A percentile compares a stretch with the other conserved stretches of the same genome.
phyloP scores from a whole-genome alignment of 164 flowering plant genomes.

The Vitis rupestris region DNA sequence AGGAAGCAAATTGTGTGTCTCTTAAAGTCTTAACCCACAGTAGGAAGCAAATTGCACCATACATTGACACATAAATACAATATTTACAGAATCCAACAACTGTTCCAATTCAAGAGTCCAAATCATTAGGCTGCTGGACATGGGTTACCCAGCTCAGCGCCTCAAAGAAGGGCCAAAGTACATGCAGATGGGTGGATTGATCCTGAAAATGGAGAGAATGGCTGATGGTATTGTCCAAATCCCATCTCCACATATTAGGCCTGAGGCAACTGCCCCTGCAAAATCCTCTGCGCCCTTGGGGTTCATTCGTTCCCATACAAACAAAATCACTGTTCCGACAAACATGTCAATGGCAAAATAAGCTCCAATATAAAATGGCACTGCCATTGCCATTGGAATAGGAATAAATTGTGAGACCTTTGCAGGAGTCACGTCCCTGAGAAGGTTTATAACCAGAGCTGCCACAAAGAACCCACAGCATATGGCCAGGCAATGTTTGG shows the following conservation, averaged over 20 bases:
- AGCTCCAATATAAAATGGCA: slow-evolving; percentile 93
- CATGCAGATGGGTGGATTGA: slow-evolving; percentile 96
- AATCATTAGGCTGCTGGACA: not conserved
- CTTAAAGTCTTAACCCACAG: no score
- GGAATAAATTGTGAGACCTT: slow-evolving; percentile 70
- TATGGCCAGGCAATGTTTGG: slow-evolving; percentile 79
- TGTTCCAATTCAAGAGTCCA: not conserved
- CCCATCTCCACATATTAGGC: slow-evolving; percentile 94
- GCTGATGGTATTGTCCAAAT: slow-evolving; percentile 98
- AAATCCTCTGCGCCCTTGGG: slow-evolving; percentile 72
- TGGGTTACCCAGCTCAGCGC: slow-evolving; percentile 25
- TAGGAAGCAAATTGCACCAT: no score
- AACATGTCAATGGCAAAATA: slow-evolving; percentile 98
- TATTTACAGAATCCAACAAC: slow-evolving; percentile 10
- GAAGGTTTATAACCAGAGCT: slow-evolving; percentile 70
- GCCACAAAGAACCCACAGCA: slow-evolving; percentile 78
- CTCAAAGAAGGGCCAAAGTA: slow-evolving; percentile 72
- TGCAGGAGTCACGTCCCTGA: slow-evolving; percentile 64
- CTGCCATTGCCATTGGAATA: slow-evolving; percentile 96
- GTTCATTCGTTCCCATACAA: slow-evolving; percentile 81
- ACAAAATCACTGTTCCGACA: slow-evolving; percentile 82
- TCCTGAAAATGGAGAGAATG: slow-evolving; percentile 79
- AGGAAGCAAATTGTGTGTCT: no score
- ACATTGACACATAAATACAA: not conserved
- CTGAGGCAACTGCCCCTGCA: slow-evolving; percentile 93